Conservation (phyloP, 441 rosid species). For the Populus hybrid region DNA sequence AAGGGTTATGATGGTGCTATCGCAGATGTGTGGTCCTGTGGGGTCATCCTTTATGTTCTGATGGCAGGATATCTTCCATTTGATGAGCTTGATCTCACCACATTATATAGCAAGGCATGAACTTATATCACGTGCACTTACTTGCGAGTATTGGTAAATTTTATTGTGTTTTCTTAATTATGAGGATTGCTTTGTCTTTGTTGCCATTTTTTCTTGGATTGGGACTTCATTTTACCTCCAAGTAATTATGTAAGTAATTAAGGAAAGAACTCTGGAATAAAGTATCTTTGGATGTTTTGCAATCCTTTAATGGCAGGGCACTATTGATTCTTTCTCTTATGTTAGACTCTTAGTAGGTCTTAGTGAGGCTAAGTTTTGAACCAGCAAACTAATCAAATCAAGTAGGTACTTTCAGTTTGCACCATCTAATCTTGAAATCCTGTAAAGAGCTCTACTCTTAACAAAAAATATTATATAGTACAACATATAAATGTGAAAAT, state of each 20-base stretch:
- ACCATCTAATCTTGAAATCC: background rate
- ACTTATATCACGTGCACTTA: constrained; percentile 14
- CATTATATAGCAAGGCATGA: constrained; percentile 90
- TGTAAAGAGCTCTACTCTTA: background rate
- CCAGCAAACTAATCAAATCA: background rate
- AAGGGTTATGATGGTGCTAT: constrained; percentile 94
- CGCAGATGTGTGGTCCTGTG: constrained; percentile 98
- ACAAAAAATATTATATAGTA: background rate
- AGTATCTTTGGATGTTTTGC: background rate
- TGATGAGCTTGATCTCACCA: constrained; percentile 95
- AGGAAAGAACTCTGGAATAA: background rate
- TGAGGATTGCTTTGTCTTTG: background rate
- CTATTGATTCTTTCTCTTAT: background rate
- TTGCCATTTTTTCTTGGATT: background rate
- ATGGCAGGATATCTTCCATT: constrained; percentile 97
- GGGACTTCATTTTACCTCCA: background rate
- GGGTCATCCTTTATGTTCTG: constrained; percentile 85
- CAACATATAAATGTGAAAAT: background rate
- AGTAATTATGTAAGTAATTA: background rate
- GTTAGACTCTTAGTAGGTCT: background rate
- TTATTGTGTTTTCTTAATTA: constrained; percentile 1
- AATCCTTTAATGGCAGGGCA: background rate
- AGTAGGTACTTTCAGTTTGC: background rate
- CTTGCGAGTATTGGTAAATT: background rate
- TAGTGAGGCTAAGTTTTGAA: background rate